phyloP scores from a whole-genome alignment of 2,329 filamentous ascomycete species.

The Penicillium sp. region DNA sequence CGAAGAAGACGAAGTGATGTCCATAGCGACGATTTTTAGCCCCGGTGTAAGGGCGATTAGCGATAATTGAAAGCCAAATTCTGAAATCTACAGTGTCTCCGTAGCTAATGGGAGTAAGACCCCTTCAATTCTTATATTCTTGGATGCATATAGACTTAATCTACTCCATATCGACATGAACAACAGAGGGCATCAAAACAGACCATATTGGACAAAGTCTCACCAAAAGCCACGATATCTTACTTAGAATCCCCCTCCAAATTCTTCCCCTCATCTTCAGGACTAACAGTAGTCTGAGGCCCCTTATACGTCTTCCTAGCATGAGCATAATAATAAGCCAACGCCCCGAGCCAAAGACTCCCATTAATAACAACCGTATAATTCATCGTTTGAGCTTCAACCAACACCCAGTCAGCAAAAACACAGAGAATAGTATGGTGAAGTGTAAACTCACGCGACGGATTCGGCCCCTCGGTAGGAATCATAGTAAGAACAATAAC shows the following conservation, averaged over 20 bases:
- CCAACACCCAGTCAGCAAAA: background rate
- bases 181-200: background rate
- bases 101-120: background rate
- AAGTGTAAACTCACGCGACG: constrained; percentile 36
- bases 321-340: constrained; percentile 55
- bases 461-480: constrained; percentile 54
- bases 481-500: constrained; percentile 58
- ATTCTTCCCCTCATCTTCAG: constrained; percentile 16
- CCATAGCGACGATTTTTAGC: background rate
- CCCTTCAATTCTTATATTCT: background rate
- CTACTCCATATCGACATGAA: background rate
- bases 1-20: background rate
- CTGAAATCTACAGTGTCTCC: background rate
- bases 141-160: background rate
- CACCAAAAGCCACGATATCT: background rate
- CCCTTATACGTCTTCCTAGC: constrained; percentile 61
- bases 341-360: constrained; percentile 54
- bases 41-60: background rate
- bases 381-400: constrained; percentile 52
- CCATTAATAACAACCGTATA: constrained; percentile 61
- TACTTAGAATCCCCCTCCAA: background rate
- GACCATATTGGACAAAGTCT: background rate
- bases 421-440: background rate
- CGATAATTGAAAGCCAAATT: background rate
- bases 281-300: constrained; percentile 55